Evolutionary conservation across 2,329 filamentous ascomycete genomes (phyloP), one percentile per base, ranked within the genome.

Genomic region (Talaromyces sp.): DNA sequence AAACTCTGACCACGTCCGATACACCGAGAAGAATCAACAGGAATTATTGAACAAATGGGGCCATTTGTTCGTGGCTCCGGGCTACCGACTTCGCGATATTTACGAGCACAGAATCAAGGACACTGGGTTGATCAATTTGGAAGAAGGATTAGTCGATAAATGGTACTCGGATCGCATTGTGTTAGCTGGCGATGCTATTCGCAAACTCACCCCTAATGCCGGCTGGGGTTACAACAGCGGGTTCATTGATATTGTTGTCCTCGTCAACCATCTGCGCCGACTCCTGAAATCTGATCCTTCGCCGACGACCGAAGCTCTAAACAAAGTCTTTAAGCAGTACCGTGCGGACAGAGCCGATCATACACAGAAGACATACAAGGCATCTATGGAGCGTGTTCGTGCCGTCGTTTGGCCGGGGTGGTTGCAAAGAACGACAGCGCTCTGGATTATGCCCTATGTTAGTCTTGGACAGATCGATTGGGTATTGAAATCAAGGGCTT

Each of bases 101-200:
- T 50, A 56, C 37, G 7, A 54, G 37, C 16, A 33, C 48, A 62
- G 41, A 10, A 14, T 45, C 2, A 56, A 45, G 16, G 60, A 62
- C 22, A 27, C 60, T 7, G 60, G 60, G 24, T 2, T 65, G 35
- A 62, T 59, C 33, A 62, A 47, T 47, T 4, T 65, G 10, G 63
- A 65, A 45, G 63, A 65, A 27, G 63, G 63, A 14, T 14, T 65
- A 9, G 57, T 65, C 31, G 22, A 65, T 7, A 39, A 57, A n/a
- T 65, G 63, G 63, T 41, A 56, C 31, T 50, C 43, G 27, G 58
- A 39, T 54, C 56, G 63, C 39, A 65, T 65, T 62, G 63, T 56
- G 9, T 24, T 65, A 3, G 63, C 47, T 24, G 63, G 63, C 19
- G 63, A 65, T 47, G 57, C 63, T 16, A 33, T 60, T 7, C 63